A percentile compares a stretch with the other conserved stretches of the same genome.
Evolutionary conservation across 2,329 filamentous ascomycete species (phyloP).

Genomic region (Pseudogymnoascus sp.): DNA sequence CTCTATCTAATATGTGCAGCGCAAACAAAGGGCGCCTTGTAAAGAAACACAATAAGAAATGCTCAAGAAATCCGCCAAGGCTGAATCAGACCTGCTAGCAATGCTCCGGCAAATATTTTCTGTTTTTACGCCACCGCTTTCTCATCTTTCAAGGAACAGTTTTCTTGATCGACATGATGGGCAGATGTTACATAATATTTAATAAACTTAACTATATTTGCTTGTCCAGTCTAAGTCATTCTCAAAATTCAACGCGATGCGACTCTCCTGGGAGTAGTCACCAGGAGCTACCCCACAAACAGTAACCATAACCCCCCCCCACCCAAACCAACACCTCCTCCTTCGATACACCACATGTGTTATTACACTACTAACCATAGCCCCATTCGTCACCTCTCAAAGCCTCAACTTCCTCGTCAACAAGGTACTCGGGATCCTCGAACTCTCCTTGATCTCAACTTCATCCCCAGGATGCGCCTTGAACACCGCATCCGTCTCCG

Average conservation of each 20-base stretch:
- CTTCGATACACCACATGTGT: not conserved
- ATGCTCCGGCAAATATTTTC: not conserved
- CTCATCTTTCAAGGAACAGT: not conserved
- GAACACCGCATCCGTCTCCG: slow-evolving; percentile 24
- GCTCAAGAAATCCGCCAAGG: not conserved
- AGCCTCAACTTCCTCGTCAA: slow-evolving; percentile 25
- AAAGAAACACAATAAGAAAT: not conserved
- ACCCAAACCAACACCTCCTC: not conserved
- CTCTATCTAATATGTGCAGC: not conserved
- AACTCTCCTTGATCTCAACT: slow-evolving; percentile 22
- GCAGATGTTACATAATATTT: slow-evolving; percentile 3
- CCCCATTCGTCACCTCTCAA: slow-evolving; percentile 6
- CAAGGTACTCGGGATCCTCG: slow-evolving; percentile 26
- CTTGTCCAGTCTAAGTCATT: not conserved
- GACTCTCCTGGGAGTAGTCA: not conserved
- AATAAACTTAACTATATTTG: not conserved
- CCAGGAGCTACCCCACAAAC: not conserved
- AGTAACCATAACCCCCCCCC: not conserved
- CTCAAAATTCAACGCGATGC: not conserved
- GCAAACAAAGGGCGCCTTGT: too few species aligned
- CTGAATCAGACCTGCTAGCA: not conserved
- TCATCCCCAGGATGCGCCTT: slow-evolving; percentile 27
- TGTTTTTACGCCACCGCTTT: not conserved
- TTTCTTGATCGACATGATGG: not conserved
- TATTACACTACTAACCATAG: not conserved